These are phyloP conservation scores for Suillus clintonianus DNA, from an alignment of 768 basidiomycete genomes.

Conservation along the genomic window DNA sequence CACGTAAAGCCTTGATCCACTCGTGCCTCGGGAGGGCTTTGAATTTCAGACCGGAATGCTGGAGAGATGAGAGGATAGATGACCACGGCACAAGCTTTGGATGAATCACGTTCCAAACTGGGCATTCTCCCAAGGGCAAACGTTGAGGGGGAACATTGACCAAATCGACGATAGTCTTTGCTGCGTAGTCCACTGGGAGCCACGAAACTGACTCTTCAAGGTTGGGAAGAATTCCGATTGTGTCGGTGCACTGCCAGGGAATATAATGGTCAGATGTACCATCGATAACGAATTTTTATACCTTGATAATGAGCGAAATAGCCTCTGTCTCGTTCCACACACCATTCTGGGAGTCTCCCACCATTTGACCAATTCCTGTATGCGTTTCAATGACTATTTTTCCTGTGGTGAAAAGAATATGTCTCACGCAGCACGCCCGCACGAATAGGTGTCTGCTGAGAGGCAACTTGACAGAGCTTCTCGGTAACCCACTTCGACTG, in stretches of 20 bases:
- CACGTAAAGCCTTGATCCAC: slow-evolving; percentile 23
- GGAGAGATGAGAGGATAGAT: slow-evolving; percentile 41
- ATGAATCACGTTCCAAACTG: slow-evolving; percentile 25
- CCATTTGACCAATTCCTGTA: slow-evolving; percentile 57
- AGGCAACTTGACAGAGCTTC: slow-evolving; percentile 49
- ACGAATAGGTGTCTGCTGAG: slow-evolving; percentile 23
- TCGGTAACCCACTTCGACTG: slow-evolving; percentile 56
- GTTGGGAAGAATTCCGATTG: slow-evolving; percentile 36
- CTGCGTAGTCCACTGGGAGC: slow-evolving; percentile 57
- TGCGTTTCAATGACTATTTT: slow-evolving; percentile 31
- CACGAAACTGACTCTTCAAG: slow-evolving; percentile 40
- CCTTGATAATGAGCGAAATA: slow-evolving; percentile 31
- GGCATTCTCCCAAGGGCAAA: slow-evolving; percentile 9
- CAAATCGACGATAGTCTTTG: slow-evolving; percentile 47
- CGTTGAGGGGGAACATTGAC: slow-evolving; percentile 16
- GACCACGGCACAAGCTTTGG: slow-evolving; percentile 33
- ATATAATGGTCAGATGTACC: slow-evolving; percentile 12
- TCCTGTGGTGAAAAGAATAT: neutral
- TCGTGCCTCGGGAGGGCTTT: slow-evolving; percentile 17
- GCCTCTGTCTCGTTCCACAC: slow-evolving; percentile 57
- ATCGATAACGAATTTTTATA: neutral
- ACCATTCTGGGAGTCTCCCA: slow-evolving; percentile 49
- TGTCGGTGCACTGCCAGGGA: slow-evolving; percentile 41
- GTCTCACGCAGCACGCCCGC: slow-evolving; percentile 23
- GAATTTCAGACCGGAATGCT: slow-evolving; percentile 35